Evolutionary conservation across 2,329 filamentous ascomycete genomes (phyloP), one percentile per base, ranked within the genome.

Genomic region (Macroventuria anomochaeta): DNA sequence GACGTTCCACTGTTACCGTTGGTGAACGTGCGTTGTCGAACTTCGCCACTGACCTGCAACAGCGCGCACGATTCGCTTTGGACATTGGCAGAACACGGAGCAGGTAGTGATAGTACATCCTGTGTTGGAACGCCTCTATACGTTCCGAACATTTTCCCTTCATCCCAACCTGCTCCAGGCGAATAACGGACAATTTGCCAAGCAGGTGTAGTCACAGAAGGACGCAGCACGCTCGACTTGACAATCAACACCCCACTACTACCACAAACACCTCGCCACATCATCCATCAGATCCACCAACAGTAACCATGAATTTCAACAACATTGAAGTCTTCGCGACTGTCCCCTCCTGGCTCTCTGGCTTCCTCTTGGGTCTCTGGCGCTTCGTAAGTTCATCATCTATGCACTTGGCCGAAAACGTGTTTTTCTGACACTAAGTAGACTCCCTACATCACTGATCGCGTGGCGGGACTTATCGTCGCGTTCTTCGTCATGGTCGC

Each of bases 401-500:
- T 13, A 6, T 28, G 2, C 2, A 12, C 4, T 7, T n/a, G 13
- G 17, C 3, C 15, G 3, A 13, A 21, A 10, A 11, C 10, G 8
- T 18, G 11, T 8, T 5, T 3, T 31, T 42, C 17, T 42, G 12
- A 42, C 31, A 28, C 12, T 2, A 21, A 13, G 11, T 7, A 42
- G 46, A 41, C 38, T 20, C 21, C 38, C 8, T n/a, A 36, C 13
- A 37, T 41, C 29, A 36, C 46, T 15, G 37, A 49, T 18, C 37
- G 17, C 3, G 31, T 29, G 23, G 25, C 8, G 0, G 15, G 21
- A 6, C 13, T 48, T 7, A 15, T 62, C 1, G 7, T 53, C n/a
- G 32, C 46, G 2, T 26, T 64, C 37, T 59, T 53, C 8, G 31
- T 38, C n/a, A 15, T 37, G 1, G 43, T 56, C 33, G 21, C 33